Conservation (phyloP, 2,329 filamentous ascomycete genomes). For the Sordariomycetes sp. region DNA sequence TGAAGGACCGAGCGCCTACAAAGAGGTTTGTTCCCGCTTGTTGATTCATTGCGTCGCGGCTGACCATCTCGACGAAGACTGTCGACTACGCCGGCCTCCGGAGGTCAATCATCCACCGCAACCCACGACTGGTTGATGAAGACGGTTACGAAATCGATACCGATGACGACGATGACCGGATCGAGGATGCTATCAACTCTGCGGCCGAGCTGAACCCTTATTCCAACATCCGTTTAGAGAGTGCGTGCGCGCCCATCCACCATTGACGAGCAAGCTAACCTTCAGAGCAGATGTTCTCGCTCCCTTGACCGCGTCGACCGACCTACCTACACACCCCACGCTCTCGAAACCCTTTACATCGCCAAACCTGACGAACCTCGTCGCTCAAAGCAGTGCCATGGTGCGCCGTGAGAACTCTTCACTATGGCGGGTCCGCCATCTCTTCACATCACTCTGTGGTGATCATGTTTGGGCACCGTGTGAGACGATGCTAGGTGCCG, state of each 20-base stretch:
- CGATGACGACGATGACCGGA: conserved; percentile 58
- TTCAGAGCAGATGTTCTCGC: conserved; percentile 57
- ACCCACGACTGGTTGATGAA: conserved; percentile 64
- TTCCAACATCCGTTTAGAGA: conserved; percentile 59
- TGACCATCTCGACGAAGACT: conserved; percentile 34
- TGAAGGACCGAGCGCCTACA: conserved; percentile 59
- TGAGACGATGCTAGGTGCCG: conserved; percentile 44
- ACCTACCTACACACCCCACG: conserved; percentile 65
- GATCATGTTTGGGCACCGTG: conserved; percentile 63
- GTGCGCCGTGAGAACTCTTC: conserved; percentile 67
- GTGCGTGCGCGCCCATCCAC: conserved; percentile 33
- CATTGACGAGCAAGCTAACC: conserved; percentile 14
- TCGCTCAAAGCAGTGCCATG: conserved; percentile 58
- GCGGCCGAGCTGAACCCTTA: conserved; percentile 70
- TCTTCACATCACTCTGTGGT: conserved; percentile 65
- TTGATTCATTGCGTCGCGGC: conserved; percentile 5
- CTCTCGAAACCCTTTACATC: conserved; percentile 68
- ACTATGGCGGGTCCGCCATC: conserved; percentile 64
- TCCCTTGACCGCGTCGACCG: conserved; percentile 65
- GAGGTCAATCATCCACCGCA: conserved; percentile 64
- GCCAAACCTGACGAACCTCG: conserved; percentile 62
- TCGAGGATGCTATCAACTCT: conserved; percentile 49
- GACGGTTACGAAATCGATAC: conserved; percentile 71
- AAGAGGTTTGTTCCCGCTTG: conserved; percentile 48
- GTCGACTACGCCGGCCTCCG: conserved; percentile 67